Evolutionary conservation across 164 flowering plant species (phyloP), one percentile per base, ranked within the genome.

Genomic region (Houttuynia cordata): DNA sequence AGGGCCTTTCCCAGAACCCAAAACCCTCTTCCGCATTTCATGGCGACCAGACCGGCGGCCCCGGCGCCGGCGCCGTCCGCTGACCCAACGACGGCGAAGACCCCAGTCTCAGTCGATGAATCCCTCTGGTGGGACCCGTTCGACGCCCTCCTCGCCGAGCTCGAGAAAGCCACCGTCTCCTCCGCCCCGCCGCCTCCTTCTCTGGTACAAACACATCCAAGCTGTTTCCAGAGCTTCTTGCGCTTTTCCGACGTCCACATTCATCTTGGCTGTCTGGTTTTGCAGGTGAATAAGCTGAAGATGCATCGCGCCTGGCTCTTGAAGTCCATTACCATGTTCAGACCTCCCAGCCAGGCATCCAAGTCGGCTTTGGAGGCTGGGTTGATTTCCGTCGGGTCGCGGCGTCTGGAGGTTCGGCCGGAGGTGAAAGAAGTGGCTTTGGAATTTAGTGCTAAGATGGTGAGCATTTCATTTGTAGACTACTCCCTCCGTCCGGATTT

Each of bases 51-150:
- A 3, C 14, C 49, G 17, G 45, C 45, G 0, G 45, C 45, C 45
- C 10, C 23, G n/a, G n/a, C 45, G 22, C 53, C 56, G 23, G 57
- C 57, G 20, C 9, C 14, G 15, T 0, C 3, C 0, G 23, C 56
- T 2, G 56, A 22, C 24, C 24, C 7, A 15, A 18, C 34, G 17
- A 24, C 57, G 18, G 19, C 74, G 20, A 78, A 71, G 57, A 63
- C 83, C 17, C 49, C 49, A 14, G 17, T 17, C 9, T 10, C 13
- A 42, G 85, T 83, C 51, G 96, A 90, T 62, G 72, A 82, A 49
- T 83, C 85, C 54, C 85, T 93, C 25, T 90, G 96, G 96, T 93
- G 90, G 89, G 88, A 87, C 62, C 74, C 99, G 0, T 93, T 90
- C 82, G 42, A 68, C 40, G 55, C 58, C 56, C 71, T 93, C 30